Base-by-base conservation (phyloP, 148 eudicot genomes). In the Suaeda aralocaspica region DNA sequence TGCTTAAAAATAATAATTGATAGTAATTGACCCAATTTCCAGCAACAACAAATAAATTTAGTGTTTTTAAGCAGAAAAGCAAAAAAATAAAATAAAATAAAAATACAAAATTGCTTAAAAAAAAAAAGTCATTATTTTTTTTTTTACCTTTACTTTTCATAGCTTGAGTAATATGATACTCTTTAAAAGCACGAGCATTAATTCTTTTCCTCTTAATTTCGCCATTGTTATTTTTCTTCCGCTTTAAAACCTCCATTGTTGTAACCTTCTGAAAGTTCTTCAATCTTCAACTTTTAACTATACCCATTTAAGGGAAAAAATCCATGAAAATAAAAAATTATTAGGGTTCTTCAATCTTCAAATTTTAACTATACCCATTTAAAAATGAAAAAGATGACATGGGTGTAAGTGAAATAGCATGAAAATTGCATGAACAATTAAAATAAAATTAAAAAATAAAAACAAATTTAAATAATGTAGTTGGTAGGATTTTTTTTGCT, bases 131-230 rank as follows among this genome's bases (percentile, higher is more conserved):
- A 53, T 50, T 50, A 50, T 3, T 21, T 7, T 9, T 50, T 50
- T 18, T 4, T 50, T 21, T 49, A 70, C 74, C 67, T 64, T 55
- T 70, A 18, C 24, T 26, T 29, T 69, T 76, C 33, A 31, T 76
- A 1, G 25, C 52, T 15, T 30, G 29, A n/a, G 57, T 18, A 21
- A 26, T 12, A 68, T 74, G 61, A 61, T 31, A 61, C 9, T 76
- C 41, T 24, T 64, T 44, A 51, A 52, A 76, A 22, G 50, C 18
- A 15, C 65, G 70, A 22, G 79, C 79, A 45, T 55, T 49, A 19
- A 64, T 74, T 64, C 79, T 64, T 58, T 76, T 76, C 31, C 73
- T 75, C 64, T 69, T 75, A 31, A 39, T 28, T 31, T 22, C 39
- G 42, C 12, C 55, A 22, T 53, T 69, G 10, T 62, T 53, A 10